These are phyloP conservation scores for Paramyrothecium roridum DNA, from an alignment of 2,329 filamentous ascomycete genomes.

Conservation along the genomic window DNA sequence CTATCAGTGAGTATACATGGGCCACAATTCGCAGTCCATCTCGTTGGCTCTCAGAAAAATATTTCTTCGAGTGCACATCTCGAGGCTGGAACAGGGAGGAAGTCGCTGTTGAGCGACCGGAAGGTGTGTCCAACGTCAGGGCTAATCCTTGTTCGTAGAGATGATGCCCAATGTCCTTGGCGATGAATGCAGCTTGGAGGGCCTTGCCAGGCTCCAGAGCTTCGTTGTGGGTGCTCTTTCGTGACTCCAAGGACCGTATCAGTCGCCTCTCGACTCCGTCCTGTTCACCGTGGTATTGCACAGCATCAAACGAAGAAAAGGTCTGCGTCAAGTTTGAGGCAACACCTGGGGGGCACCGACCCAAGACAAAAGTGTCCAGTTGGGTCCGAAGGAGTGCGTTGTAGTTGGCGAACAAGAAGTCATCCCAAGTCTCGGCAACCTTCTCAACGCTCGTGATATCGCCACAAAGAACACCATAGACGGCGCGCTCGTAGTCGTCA, in stretches of 20 bases:
- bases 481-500: conserved; percentile 79
- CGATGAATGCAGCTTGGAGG: conserved; percentile 72
- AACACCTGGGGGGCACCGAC: conserved; percentile 49
- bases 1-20: conserved; percentile 63
- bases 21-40: conserved; percentile 66
- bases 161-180: conserved; percentile 55
- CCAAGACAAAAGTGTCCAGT: conserved; percentile 69
- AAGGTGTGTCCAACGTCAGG: conserved; percentile 11
- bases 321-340: conserved; percentile 53
- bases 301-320: conserved; percentile 62
- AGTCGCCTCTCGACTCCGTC: conserved; percentile 53
- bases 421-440: conserved; percentile 78
- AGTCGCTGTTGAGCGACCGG: not conserved
- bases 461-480: conserved; percentile 87
- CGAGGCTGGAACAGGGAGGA: not conserved
- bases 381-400: conserved; percentile 80
- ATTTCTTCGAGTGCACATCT: conserved; percentile 25
- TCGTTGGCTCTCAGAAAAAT: conserved; percentile 54
- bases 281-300: conserved; percentile 58
- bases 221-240: conserved; percentile 53
- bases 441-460: conserved; percentile 75
- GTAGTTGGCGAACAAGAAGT: conserved; percentile 82
- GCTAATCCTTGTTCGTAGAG: conserved; percentile 56
- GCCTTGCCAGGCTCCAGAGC: conserved; percentile 67
- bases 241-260: conserved; percentile 57